Conservation (phyloP, 2,329 filamentous ascomycete genomes). For the Trichoderma simmonsii region DNA sequence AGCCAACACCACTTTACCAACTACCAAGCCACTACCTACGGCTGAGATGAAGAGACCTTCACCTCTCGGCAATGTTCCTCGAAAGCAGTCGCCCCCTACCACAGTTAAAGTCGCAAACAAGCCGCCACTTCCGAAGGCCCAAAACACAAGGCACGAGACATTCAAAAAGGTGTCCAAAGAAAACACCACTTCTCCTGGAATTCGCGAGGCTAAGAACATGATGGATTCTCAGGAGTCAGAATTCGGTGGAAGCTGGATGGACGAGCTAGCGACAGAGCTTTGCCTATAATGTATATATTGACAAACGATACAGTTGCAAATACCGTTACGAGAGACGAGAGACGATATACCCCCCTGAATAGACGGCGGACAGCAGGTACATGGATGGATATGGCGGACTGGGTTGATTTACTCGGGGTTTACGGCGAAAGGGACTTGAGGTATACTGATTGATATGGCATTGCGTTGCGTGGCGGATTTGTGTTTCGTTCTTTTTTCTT, state of each 20-base stretch:
- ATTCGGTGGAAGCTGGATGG: conserved; percentile 39
- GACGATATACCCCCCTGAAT: conserved; percentile 4
- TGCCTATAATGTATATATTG: conserved; percentile 19
- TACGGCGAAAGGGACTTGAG: neutral
- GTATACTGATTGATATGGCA: neutral
- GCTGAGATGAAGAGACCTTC: neutral
- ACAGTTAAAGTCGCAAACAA: neutral
- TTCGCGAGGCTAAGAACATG: neutral
- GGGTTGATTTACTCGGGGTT: neutral
- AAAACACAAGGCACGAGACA: neutral
- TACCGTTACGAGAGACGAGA: neutral
- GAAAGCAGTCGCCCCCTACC: neutral
- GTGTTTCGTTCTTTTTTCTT: neutral
- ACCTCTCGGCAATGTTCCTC: neutral
- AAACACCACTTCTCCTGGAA: conserved; percentile 20
- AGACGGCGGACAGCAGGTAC: neutral
- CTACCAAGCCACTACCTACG: neutral
- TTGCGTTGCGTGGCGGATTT: neutral
- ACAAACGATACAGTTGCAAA: neutral
- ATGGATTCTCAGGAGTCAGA: conserved; percentile 37
- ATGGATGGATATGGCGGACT: neutral
- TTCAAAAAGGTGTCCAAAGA: conserved; percentile 23
- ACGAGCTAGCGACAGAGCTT: conserved; percentile 35
- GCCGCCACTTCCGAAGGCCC: neutral
- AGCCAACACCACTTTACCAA: neutral